Base-by-base conservation (phyloP, 2,329 filamentous ascomycete species). In the Cladophialophora carrionii region DNA sequence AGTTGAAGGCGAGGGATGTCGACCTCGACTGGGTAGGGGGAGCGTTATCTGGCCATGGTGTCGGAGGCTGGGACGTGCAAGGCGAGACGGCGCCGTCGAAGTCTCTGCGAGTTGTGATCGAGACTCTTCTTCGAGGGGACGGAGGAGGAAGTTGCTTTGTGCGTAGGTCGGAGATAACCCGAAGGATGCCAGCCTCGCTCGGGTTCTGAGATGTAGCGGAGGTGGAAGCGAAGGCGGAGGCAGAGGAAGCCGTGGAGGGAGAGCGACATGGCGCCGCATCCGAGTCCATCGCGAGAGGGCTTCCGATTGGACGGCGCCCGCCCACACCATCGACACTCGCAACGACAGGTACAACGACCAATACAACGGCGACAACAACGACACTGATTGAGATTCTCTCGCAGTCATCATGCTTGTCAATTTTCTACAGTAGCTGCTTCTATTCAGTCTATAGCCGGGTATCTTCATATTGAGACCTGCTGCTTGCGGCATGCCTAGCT, bases 1-100 rank as follows among this genome's bases (percentile, higher is more conserved):
- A 58, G 56, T 65, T 65, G 49, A 67, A 60, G 22, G 67, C 59
- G 49, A 69, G 56, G 46, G 67, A 69, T 29, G 67, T 67, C 34
- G 67, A 65, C 41, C 55, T 64, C 48, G 67, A 67, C 22, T 67
- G 64, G 14, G 56, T 26, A 24, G 29, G n/a, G 32, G 26, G 12
- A 12, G 51, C n/a, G 24, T 63, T 65, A 69, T 67, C 62, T 41
- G 46, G n/a, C 52, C 67, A 67, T 69, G 49, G 31, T 48, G 41
- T 37, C 26, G 22, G 26, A 10, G 59, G 49, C 12, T 48, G 62
- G 26, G n/a, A 29, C 1, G 56, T 53, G 48, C 22, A 57, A 5
- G 61, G 61, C 14, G 56, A 64, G 22, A 64, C 54, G 46, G 59
- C 62, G 48, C 46, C 53, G 51, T 57, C 60, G 49, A 53, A 17